Base-by-base conservation (phyloP, 176 grass and related monocot species). In the Paspalum vaginatum region DNA sequence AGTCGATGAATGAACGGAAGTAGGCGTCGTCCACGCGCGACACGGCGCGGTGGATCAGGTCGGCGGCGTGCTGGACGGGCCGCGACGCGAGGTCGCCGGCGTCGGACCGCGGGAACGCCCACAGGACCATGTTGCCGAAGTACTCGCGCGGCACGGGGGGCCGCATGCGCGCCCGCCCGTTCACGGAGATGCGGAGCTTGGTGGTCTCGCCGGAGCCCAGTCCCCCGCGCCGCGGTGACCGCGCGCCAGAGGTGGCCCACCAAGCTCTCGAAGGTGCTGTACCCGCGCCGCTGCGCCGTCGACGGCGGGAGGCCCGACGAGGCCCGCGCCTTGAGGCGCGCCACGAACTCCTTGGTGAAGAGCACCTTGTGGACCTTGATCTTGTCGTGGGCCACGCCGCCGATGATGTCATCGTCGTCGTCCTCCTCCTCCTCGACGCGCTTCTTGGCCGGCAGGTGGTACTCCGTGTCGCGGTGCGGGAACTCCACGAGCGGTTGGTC, bases 281-380 rank as follows among this genome's bases (percentile, higher is more conserved):
- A 91, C 13, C 57, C 68, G 24, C 80, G 80, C 20, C 42, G 67
- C 0, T 27, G 73, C 11, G n/a, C 20, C 20, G 20, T 32, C 25
- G 25, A 1, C 61, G 71, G 77, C 62, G 69, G 68, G 67, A n/a
- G 41, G 18, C 40, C 68, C 37, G 65, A 70, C 13, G 80, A 88
- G 11, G 81, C 91, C 41, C 68, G 62, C 20, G 74, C 42, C 65
- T 89, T 91, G 74, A 97, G 83, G 40, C 60, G 65, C 18, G 57
- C 13, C 46, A 91, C 77, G 50, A 93, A 97, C 17, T 93, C 86
- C 73, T 72, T 89, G 18, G 60, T 76, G 79, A 93, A 91, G 43
- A 87, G 86, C 47, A 84, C 78, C 80, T 74, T 88, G 80, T 93
- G 86, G 13, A 93, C 80, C 57, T 87, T 83, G 46, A 97, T 83